Base-by-base conservation (phyloP, 2,329 filamentous ascomycete genomes). In the Fusarium buharicum region DNA sequence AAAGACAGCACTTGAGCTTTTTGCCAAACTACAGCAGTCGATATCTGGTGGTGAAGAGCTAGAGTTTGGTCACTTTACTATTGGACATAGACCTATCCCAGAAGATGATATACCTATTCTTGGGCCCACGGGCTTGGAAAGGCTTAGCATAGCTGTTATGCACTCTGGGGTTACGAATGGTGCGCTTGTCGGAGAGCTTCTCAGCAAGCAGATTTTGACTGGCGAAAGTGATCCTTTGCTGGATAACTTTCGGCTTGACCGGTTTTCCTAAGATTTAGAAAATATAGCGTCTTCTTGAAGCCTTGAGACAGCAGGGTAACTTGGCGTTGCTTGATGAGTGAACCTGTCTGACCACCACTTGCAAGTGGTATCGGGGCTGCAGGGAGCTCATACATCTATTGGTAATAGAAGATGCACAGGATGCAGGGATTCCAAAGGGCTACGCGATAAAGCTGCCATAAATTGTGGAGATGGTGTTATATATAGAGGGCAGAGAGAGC, bases 141-240 rank as follows among this genome's bases (percentile, higher is more conserved):
- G 39, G 3, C 18, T 61, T 2, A 50, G n/a, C 16, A 6, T 61
- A 12, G 58, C 55, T 34, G 58, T 50, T 11, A 61, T 61, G 55
- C 58, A 61, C 28, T 61, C 58, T 39, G 55, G 58, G 2, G 58
- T 60, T 3, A 60, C 55, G 6, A 61, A 61, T 38, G 50, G 44
- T 8, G 58, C 58, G 4, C 38, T 61, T 6, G 58, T 61, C 1
- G 55, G 58, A 13, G 30, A 59, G 22, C 18, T 61, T 7, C 30
- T 61, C 9, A 55, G 55, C 5, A 46, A 45, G 11, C 30, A 59
- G 16, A 44, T 60, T 6, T 1, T 60, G 2, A 44, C 17, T 0
- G 57, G 57, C 0, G 18, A 33, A 3, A 16, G 11, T 1, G 33
- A 60, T 3, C 4, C 18, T 1, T 14, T 6, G 0, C 43, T 60